These are phyloP conservation scores for Colletotrichum camelliae DNA, from an alignment of 2,329 filamentous ascomycete genomes.

Conservation along the genomic window DNA sequence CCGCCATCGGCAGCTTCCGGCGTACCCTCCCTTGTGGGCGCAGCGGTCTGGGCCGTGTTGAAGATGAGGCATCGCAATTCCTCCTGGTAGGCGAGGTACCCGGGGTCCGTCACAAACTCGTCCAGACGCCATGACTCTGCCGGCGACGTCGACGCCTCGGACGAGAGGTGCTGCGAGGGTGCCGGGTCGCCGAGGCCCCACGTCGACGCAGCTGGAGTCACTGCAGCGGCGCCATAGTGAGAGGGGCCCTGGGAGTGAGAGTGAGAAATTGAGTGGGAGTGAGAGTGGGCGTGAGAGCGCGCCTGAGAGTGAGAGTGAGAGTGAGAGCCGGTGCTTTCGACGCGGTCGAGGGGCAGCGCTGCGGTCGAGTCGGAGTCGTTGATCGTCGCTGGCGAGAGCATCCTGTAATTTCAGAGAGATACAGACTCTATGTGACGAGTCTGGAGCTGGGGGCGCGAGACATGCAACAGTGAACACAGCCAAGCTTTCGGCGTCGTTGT, in stretches of 20 bases:
- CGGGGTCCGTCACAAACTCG: conserved; percentile 42
- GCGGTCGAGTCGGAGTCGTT: background rate
- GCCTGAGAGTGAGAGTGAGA: background rate
- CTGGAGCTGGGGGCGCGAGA: background rate
- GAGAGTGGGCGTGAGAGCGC: background rate
- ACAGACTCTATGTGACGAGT: background rate
- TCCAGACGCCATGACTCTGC: conserved; percentile 36
- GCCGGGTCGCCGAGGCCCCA: conserved; percentile 11
- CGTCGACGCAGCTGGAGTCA: background rate
- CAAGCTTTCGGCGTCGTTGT: background rate
- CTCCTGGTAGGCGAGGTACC: conserved; percentile 50
- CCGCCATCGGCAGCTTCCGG: conserved; percentile 29
- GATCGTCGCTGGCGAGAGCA: background rate
- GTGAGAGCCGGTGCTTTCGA: background rate
- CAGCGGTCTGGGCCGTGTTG: conserved; percentile 47
- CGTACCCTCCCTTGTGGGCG: conserved; percentile 44
- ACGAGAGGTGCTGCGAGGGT: conserved; percentile 14
- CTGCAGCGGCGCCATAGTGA: background rate
- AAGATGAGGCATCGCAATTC: conserved; percentile 52
- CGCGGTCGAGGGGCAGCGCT: background rate
- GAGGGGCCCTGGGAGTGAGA: background rate
- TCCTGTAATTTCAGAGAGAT: background rate
- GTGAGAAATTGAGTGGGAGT: background rate
- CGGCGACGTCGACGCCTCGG: conserved; percentile 26
- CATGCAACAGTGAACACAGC: background rate